These are phyloP conservation scores for Mycena galopus DNA, from an alignment of 768 basidiomycete genomes.

Conservation along the genomic window DNA sequence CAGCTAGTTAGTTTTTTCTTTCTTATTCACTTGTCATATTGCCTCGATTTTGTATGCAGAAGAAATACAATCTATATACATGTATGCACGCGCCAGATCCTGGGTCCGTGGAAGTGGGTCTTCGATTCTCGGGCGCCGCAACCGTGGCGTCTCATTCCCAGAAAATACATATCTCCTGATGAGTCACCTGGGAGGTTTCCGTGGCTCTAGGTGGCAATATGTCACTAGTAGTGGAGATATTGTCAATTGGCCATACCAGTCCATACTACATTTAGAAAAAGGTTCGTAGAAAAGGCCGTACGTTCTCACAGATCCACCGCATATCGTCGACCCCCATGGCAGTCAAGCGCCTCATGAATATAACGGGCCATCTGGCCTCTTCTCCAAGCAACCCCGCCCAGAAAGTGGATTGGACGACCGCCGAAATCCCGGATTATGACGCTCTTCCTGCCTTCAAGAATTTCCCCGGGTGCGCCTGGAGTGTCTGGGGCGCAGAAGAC, in stretches of 20 bases:
- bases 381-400: background rate
- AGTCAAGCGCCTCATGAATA: constrained; percentile 24
- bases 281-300: background rate
- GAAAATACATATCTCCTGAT: background rate
- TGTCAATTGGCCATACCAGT: background rate
- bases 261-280: background rate
- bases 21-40: constrained; percentile 1
- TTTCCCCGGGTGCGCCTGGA: constrained; percentile 76
- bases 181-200: constrained; percentile 14
- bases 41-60: constrained; percentile 15
- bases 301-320: constrained; percentile 9
- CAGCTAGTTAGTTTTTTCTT: constrained; percentile 5
- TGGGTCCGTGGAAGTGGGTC: constrained; percentile 4
- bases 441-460: constrained; percentile 57
- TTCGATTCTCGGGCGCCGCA: background rate
- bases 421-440: constrained; percentile 41
- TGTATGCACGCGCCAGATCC: background rate
- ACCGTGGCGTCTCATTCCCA: background rate
- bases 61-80: constrained; percentile 8
- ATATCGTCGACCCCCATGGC: constrained; percentile 23
- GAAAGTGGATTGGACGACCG: constrained; percentile 32
- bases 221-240: constrained; percentile 3
- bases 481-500: constrained; percentile 74
- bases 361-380: constrained; percentile 20
- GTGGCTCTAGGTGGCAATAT: background rate